Evolutionary conservation across 2,329 filamentous ascomycete genomes (phyloP).

Genomic region (Cercospora janseana): DNA sequence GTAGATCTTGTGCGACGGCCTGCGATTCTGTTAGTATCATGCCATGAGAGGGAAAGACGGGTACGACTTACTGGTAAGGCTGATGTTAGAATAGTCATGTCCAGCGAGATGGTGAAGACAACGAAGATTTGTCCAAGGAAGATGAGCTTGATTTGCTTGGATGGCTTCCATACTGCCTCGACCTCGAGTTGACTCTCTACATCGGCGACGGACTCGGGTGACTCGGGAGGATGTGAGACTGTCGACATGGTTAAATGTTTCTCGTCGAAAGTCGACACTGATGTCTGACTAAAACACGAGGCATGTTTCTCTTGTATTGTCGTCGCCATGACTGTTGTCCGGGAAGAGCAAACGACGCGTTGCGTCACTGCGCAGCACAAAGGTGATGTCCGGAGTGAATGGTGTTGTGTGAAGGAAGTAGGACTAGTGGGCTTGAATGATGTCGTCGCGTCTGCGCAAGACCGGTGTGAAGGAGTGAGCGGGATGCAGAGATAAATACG

Average conservation of each 20-base stretch:
- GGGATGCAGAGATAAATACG: no score
- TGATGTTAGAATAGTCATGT: constrained; percentile 50
- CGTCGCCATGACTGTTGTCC: background rate
- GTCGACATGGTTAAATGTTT: constrained; percentile 11
- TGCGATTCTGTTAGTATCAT: constrained; percentile 20
- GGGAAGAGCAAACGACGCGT: background rate
- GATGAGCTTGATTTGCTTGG: constrained; percentile 43
- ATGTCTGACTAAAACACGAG: background rate
- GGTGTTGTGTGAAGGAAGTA: background rate
- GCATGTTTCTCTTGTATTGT: background rate
- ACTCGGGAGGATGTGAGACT: background rate
- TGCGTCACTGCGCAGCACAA: background rate
- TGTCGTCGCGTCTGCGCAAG: no score
- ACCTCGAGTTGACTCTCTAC: background rate
- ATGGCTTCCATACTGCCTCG: constrained; percentile 39
- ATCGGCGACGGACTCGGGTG: background rate
- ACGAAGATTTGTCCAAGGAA: constrained; percentile 45
- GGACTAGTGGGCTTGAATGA: no score
- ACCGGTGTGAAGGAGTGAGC: no score
- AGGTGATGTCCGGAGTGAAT: background rate
- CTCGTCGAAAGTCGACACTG: background rate
- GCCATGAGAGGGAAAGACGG: background rate
- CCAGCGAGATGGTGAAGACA: constrained; percentile 51
- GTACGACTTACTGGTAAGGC: constrained; percentile 42
- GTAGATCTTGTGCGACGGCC: constrained; percentile 39